Base-by-base conservation (phyloP, 352 stramenopile species). In the Phytophthora multivora region DNA sequence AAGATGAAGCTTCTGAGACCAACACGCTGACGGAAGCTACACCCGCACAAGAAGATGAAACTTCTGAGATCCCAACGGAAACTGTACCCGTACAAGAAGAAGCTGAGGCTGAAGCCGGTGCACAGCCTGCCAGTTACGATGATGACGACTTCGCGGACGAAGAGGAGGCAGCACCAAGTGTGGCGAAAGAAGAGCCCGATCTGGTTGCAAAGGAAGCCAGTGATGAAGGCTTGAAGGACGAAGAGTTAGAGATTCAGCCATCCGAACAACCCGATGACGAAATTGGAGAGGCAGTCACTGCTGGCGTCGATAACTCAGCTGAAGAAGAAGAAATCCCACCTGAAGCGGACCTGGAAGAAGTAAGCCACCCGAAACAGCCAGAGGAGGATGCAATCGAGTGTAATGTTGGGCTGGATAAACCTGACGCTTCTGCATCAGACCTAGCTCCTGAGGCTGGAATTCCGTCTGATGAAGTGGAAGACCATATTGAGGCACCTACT, bases 71-170 rank as follows among this genome's bases (percentile, higher is more conserved):
- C 26, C 41, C 46, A 5, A 19, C 21, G 11, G 52, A 59, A n/a
- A 11, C 28, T 36, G 33, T 25, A 18, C 6, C 13, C 13, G 26
- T 10, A 31, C 19, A 63, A 41, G 30, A 71, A 11, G 25, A 39
- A 52, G 25, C n/a, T 21, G 31, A 57, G 13, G 13, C 49, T 18
- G 33, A 38, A 30, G 16, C 15, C 30, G 47, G 18, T 19, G 7
- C 16, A 10, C 36, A 59, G n/a, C 21, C 39, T 13, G 62, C 52
- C 30, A 48, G 33, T 6, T 75, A 71, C 19, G 57, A 62, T 13
- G 67, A 70, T 35, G 63, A 73, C 3, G 51, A 59, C 3, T 77
- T 73, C 18, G 59, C 65, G 12, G 47, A 73, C 7, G 25, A 62
- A 47, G 48, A 63, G 11, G 15, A 48, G 26, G 16, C 8, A 4